Base-by-base conservation (phyloP, 257 asterid species). In the Nicotiana tabacum region DNA sequence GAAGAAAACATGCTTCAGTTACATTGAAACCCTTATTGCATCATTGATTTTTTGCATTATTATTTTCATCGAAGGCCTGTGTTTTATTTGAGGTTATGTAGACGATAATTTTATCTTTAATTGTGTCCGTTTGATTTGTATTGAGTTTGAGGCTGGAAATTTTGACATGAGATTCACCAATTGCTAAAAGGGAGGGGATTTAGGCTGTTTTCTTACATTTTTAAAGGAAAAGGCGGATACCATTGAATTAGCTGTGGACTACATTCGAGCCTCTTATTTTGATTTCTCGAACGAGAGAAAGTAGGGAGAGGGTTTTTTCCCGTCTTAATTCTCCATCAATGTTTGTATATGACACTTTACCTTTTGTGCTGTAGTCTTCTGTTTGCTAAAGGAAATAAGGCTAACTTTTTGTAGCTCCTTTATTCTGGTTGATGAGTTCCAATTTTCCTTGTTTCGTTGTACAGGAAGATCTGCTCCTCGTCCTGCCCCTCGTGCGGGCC, bases 401-500 rank as follows among this genome's bases (percentile, higher is more conserved):
- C 32, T 0, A 70, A 21, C 12, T 21, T 21, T 48, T 27, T 48
- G 39, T 4, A 5, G 18, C 61, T 2, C 17, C 5, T 72, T 46
- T 24, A 2, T 48, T 24, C 60, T 74, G 15, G 79, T 48, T 74
- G 62, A 24, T 74, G 79, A 74, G 3, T 3, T 48, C 51, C 27
- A 6, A 37, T 37, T 60, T 78, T 78, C 39, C 66, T 78, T 60
- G 72, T 60, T 78, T 35, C 2, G 12, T 61, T 80, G 72, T 80
- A 35, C 91, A 95, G 99, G 99, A 88, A 89, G 99, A 88, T 87
- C 97, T 70, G 84, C 99, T 17, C 93, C 97, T 10, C 97, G 99
- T 80, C 88, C 95, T 12, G 92, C 98, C 21, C 89, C 92, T 43
- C 98, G 95, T 46, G 15, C 68, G 6, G 82, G 70, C 7, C 82